Evolutionary conservation across 495 filamentous ascomycete species (phyloP).

Genomic region (Tetracladium marchalianum): DNA sequence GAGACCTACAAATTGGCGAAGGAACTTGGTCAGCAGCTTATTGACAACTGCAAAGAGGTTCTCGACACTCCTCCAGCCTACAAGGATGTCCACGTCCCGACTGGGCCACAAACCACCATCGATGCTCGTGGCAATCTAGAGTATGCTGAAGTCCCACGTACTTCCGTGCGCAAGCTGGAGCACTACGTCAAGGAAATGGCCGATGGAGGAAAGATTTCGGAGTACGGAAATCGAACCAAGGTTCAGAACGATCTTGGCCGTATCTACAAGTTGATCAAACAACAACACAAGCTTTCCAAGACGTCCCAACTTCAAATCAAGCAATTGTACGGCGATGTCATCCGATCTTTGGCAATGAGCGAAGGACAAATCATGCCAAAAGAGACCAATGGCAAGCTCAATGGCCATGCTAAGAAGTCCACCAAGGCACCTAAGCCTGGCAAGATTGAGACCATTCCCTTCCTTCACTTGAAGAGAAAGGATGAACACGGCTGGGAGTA

Average conservation of each 20-base stretch:
- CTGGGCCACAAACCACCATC: conserved; percentile 81
- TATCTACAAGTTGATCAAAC: conserved; percentile 94
- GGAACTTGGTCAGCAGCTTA: conserved; percentile 86
- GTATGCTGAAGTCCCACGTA: conserved; percentile 79
- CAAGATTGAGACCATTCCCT: conserved; percentile 95
- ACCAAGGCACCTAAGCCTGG: conserved; percentile 50
- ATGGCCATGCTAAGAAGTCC: conserved; percentile 53
- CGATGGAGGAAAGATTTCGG: conserved; percentile 92
- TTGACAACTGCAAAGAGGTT: conserved; percentile 95
- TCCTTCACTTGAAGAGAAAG: conserved; percentile 95
- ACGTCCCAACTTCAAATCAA: conserved; percentile 93
- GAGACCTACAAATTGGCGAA: conserved; percentile 97
- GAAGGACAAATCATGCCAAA: conserved; percentile 91
- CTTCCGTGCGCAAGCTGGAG: conserved; percentile 91
- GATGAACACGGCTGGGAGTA: conserved; percentile 95
- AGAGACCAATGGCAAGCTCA: conserved; percentile 59
- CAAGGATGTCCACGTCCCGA: conserved; percentile 90
- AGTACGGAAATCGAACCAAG: conserved; percentile 96
- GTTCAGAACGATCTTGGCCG: conserved; percentile 89
- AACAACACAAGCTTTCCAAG: conserved; percentile 94
- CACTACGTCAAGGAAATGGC: conserved; percentile 99
- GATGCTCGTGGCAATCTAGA: conserved; percentile 82
- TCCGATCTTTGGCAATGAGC: conserved; percentile 90
- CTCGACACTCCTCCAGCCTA: conserved; percentile 73
- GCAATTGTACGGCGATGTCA: conserved; percentile 81